These are phyloP conservation scores for Candida vaughaniae DNA, from an alignment of 805 yeast species.

Conservation along the genomic window DNA sequence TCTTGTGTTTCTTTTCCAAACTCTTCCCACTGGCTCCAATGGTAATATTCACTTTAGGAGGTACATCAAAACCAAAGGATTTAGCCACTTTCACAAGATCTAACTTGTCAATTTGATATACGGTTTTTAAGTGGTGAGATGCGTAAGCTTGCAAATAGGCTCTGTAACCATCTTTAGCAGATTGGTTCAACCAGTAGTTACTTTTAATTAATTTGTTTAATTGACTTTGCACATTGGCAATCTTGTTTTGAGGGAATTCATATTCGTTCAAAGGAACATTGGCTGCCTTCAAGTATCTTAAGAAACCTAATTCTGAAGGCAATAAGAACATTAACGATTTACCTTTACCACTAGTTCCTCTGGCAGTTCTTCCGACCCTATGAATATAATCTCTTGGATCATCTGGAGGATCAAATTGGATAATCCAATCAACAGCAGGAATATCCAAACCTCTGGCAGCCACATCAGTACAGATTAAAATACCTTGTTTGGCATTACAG, in stretches of 20 bases:
- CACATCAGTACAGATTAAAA: constrained; percentile 92
- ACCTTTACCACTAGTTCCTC: constrained; percentile 88
- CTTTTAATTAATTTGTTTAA: constrained; percentile 86
- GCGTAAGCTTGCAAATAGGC: constrained; percentile 97
- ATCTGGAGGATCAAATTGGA: constrained; percentile 99
- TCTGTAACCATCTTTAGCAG: constrained; percentile 97
- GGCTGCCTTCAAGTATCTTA: constrained; percentile 92
- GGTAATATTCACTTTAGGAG: constrained; percentile 95
- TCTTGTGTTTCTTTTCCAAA: constrained; percentile 46
- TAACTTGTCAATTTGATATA: constrained; percentile 91
- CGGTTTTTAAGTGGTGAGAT: constrained; percentile 93
- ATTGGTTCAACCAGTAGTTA: constrained; percentile 90
- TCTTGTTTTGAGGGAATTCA: constrained; percentile 91
- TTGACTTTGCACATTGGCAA: constrained; percentile 95
- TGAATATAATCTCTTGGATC: constrained; percentile 99
- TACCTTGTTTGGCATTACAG: constrained; percentile 95
- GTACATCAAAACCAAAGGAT: constrained; percentile 90
- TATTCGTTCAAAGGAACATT: constrained; percentile 97
- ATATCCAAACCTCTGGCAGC: constrained; percentile 99
- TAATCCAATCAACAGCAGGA: constrained; percentile 98
- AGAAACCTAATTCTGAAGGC: constrained; percentile 91
- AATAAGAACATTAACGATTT: constrained; percentile 92
- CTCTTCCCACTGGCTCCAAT: constrained; percentile 90
- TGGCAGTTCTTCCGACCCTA: constrained; percentile 98
- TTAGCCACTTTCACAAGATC: constrained; percentile 94